phyloP scores from a whole-genome alignment of 164 flowering plant genomes.

The Cinnamomum chago region DNA sequence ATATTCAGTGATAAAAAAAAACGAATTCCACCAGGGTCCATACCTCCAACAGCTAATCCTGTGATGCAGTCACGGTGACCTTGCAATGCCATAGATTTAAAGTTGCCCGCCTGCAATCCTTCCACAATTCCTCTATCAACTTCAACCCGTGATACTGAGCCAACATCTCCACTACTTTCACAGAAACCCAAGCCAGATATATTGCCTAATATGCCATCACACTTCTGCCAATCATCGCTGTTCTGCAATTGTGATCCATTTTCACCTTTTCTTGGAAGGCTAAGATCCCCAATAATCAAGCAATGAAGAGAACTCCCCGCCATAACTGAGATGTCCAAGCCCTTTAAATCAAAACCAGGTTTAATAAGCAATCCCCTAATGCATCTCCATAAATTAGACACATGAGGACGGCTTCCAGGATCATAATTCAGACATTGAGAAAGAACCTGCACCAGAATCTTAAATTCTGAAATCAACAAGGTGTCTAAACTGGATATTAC shows the following conservation, averaged over 20 bases:
- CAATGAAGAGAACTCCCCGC: slow-evolving; percentile 23
- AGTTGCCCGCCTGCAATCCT: slow-evolving; percentile 32
- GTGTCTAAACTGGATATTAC: slow-evolving; percentile 27
- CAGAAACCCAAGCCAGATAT: background rate
- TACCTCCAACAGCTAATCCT: slow-evolving; percentile 84
- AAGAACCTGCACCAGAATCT: slow-evolving; percentile 31
- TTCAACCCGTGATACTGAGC: slow-evolving; percentile 19
- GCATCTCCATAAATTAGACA: slow-evolving; percentile 60
- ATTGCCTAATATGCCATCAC: slow-evolving; percentile 7
- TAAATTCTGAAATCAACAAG: slow-evolving; percentile 32
- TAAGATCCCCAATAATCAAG: slow-evolving; percentile 52
- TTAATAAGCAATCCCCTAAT: slow-evolving; percentile 41
- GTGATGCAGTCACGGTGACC: slow-evolving; percentile 84
- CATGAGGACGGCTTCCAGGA: slow-evolving; percentile 45
- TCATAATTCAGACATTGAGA: slow-evolving; percentile 50
- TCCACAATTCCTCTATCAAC: slow-evolving; percentile 33
- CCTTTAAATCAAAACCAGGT: slow-evolving; percentile 30
- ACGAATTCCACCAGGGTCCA: background rate
- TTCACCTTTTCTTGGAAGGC: slow-evolving; percentile 23
- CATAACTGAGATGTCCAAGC: slow-evolving; percentile 10
- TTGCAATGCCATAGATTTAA: slow-evolving; percentile 42
- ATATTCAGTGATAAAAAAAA: background rate
- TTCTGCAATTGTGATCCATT: slow-evolving; percentile 9
- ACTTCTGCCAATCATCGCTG: slow-evolving; percentile 12
- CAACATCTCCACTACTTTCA: slow-evolving; percentile 15